A percentile compares a stretch with the other conserved stretches of the same genome.
phyloP scores from a whole-genome alignment of 1,284 basidiomycete species.

The Caloboletus firmus region DNA sequence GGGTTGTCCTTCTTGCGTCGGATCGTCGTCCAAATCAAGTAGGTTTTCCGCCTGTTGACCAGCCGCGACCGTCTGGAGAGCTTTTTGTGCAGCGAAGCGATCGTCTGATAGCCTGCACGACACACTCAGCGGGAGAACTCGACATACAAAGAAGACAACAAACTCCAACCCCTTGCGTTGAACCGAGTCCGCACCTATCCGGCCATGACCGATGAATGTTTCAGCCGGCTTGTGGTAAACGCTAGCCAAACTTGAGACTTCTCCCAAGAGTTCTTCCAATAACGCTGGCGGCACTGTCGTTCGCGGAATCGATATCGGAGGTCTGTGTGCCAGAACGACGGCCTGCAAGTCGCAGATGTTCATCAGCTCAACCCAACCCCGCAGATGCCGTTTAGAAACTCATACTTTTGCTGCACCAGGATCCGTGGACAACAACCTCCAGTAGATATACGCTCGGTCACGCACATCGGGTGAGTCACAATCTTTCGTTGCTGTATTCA shows the following conservation, averaged over 20 bases:
- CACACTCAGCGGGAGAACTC: neutral
- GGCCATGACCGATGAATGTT: conserved; percentile 85
- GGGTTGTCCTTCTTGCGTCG: conserved; percentile 54
- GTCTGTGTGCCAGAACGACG: conserved; percentile 88
- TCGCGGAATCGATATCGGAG: conserved; percentile 89
- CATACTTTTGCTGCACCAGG: conserved; percentile 88
- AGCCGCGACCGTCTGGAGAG: conserved; percentile 83
- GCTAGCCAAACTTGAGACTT: conserved; percentile 85
- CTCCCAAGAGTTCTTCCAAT: conserved; percentile 90
- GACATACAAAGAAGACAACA: conserved; percentile 39
- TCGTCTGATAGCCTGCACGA: conserved; percentile 53
- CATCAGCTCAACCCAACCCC: neutral
- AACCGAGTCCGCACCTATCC: conserved; percentile 83
- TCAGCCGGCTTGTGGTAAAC: conserved; percentile 96
- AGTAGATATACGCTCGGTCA: conserved; percentile 95
- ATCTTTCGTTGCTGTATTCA: conserved; percentile 94
- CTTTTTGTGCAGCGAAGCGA: conserved; percentile 73
- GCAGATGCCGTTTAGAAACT: neutral
- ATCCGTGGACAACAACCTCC: conserved; percentile 91
- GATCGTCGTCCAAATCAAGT: conserved; percentile 87
- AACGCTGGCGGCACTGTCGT: conserved; percentile 89
- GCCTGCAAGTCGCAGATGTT: conserved; percentile 47
- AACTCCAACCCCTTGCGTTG: conserved; percentile 72
- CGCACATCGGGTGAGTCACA: conserved; percentile 98
- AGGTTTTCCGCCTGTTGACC: conserved; percentile 93